These are phyloP conservation scores for Diplodia sapinea DNA, from an alignment of 2,329 filamentous ascomycete genomes.

Conservation along the genomic window DNA sequence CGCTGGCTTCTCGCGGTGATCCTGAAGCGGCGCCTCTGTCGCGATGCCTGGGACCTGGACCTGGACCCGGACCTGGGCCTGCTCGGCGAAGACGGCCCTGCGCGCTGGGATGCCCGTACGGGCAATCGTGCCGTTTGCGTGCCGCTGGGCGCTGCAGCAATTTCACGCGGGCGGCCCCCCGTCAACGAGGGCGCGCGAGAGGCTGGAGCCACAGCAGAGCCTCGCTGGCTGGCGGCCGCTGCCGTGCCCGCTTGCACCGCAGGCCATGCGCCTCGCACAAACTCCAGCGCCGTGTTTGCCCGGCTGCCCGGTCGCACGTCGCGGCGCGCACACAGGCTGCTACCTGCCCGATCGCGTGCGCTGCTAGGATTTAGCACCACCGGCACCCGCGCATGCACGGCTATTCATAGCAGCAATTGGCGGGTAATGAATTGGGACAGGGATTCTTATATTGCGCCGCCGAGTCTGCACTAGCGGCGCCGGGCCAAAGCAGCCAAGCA, in stretches of 20 bases:
- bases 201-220: constrained; percentile 14
- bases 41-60: constrained; percentile 5
- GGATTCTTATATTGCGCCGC: constrained; percentile 28
- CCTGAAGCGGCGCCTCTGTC: constrained; percentile 2
- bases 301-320: constrained; percentile 13
- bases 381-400: constrained; percentile 25
- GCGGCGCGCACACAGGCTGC: constrained; percentile 19
- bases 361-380: constrained; percentile 26
- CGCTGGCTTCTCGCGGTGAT: constrained; percentile 9
- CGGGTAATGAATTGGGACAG: constrained; percentile 24
- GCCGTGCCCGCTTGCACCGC: constrained; percentile 14
- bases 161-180: constrained; percentile 7
- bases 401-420: constrained; percentile 31
- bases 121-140: constrained; percentile 14
- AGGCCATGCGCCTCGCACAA: neutral
- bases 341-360: constrained; percentile 27
- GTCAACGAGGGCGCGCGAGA: neutral
- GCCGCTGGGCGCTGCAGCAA: constrained; percentile 8
- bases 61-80: neutral
- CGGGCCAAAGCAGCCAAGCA: constrained; percentile 29
- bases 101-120: constrained; percentile 11
- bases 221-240: constrained; percentile 16
- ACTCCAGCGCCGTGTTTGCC: constrained; percentile 11
- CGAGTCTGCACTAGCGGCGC: constrained; percentile 30
- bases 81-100: neutral